Evolutionary conservation across 2,329 filamentous ascomycete genomes (phyloP).

Genomic region (Dactylella cylindrospora): DNA sequence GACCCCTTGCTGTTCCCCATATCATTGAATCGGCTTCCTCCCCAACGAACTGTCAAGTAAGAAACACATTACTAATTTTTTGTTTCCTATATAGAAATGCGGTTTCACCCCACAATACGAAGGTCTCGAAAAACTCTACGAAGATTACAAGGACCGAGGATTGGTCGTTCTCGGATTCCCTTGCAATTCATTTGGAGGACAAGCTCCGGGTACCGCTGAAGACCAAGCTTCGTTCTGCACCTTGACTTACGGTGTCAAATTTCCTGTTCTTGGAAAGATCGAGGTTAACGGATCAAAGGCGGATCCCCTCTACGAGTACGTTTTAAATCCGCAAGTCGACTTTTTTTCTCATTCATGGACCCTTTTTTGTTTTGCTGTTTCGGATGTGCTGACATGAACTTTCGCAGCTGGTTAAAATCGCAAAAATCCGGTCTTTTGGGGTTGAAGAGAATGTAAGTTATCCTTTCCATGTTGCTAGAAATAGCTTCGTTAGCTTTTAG

Average conservation of each 20-base stretch:
- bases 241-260: slow-evolving; percentile 89
- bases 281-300: slow-evolving; percentile 88
- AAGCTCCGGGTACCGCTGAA: slow-evolving; percentile 82
- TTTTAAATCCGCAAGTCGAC: no score
- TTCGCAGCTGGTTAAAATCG: slow-evolving; percentile 61
- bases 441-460: slow-evolving; percentile 67
- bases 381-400: no score
- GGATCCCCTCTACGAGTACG: slow-evolving; percentile 72
- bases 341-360: not conserved
- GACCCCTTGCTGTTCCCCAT: no score
- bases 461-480: not conserved
- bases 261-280: slow-evolving; percentile 87
- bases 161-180: slow-evolving; percentile 93
- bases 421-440: slow-evolving; percentile 81
- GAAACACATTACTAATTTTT: no score
- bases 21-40: no score
- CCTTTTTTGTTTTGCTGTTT: not conserved
- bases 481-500: no score
- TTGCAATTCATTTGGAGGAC: slow-evolving; percentile 93
- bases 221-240: slow-evolving; percentile 70
- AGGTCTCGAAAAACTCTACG: slow-evolving; percentile 87
- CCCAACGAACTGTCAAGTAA: no score
- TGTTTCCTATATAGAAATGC: slow-evolving; percentile 33
- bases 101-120: slow-evolving; percentile 72
- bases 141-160: slow-evolving; percentile 69